Conservation (phyloP, 2,329 filamentous ascomycete genomes). For the Curvularia spicifera region DNA sequence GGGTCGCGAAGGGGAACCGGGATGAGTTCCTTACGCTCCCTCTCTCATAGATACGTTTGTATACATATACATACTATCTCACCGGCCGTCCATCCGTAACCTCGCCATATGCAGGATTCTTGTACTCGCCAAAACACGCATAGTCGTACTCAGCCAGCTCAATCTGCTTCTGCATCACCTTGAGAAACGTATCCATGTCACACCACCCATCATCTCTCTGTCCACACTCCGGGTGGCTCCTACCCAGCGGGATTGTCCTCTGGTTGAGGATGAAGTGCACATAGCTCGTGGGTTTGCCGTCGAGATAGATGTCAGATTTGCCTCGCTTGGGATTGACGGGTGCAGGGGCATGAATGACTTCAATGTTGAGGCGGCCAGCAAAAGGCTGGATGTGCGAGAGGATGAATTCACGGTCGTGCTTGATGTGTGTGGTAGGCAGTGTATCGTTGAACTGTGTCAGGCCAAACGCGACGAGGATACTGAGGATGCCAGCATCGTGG, state of each 20-base stretch:
- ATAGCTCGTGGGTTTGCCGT: slow-evolving; percentile 67
- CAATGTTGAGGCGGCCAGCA: slow-evolving; percentile 74
- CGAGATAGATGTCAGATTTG: slow-evolving; percentile 54
- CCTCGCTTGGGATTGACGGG: slow-evolving; percentile 56
- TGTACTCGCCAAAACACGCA: slow-evolving; percentile 68
- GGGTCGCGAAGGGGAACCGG: not conserved
- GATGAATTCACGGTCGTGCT: slow-evolving; percentile 65
- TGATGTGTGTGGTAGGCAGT: slow-evolving; percentile 63
- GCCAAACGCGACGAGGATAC: slow-evolving; percentile 74
- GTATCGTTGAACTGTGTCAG: slow-evolving; percentile 70
- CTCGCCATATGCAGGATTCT: slow-evolving; percentile 56
- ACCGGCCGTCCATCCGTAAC: slow-evolving; percentile 59
- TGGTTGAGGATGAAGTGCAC: slow-evolving; percentile 78
- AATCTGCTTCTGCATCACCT: slow-evolving; percentile 65
- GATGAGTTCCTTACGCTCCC: no score
- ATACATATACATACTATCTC: slow-evolving; percentile 9
- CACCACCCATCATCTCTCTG: slow-evolving; percentile 77
- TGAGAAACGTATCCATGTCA: slow-evolving; percentile 71
- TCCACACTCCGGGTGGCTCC: slow-evolving; percentile 70
- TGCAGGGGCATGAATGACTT: slow-evolving; percentile 71
- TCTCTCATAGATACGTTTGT: not conserved
- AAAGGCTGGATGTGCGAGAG: slow-evolving; percentile 74
- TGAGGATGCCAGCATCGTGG: slow-evolving; percentile 76
- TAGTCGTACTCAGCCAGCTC: slow-evolving; percentile 67
- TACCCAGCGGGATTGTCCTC: slow-evolving; percentile 71